Percentiles rank a stretch among this genome's conserved stretches.
These are phyloP conservation scores for Garcia nutans DNA, from an alignment of 345 rosid genomes.

Conservation along the genomic window DNA sequence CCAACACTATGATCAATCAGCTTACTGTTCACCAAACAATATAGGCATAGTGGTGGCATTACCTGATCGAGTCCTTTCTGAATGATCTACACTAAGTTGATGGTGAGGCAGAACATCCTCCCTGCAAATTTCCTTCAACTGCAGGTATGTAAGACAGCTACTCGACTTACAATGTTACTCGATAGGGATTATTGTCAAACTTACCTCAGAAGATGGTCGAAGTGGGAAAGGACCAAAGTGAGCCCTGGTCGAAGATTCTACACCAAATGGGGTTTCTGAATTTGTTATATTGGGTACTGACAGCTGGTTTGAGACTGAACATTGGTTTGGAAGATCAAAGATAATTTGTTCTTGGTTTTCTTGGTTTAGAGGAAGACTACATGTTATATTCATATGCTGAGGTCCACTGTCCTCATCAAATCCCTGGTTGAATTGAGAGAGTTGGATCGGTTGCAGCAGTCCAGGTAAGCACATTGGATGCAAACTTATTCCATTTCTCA, in stretches of 20 bases:
- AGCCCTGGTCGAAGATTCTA: slow-evolving; percentile 57
- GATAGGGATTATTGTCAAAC: slow-evolving; percentile 6
- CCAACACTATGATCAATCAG: not conserved
- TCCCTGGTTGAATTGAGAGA: slow-evolving; percentile 36
- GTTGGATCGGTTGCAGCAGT: slow-evolving; percentile 47
- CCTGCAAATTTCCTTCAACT: slow-evolving; percentile 48
- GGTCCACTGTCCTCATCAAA: slow-evolving; percentile 34
- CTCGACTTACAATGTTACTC: not conserved
- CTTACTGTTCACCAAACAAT: not conserved
- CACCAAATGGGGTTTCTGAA: slow-evolving; percentile 44
- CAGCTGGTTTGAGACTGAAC: slow-evolving; percentile 31
- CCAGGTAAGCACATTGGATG: slow-evolving; percentile 68
- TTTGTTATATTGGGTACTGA: slow-evolving; percentile 37
- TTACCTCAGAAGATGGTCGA: slow-evolving; percentile 46
- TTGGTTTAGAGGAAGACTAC: slow-evolving; percentile 32
- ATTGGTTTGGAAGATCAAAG: slow-evolving; percentile 42
- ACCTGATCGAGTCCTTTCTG: slow-evolving; percentile 46
- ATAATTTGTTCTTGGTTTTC: slow-evolving; percentile 34
- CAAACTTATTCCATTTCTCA: slow-evolving; percentile 74
- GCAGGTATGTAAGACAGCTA: slow-evolving; percentile 16
- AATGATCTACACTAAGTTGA: slow-evolving; percentile 40
- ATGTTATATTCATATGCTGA: slow-evolving; percentile 27
- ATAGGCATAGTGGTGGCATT: not conserved
- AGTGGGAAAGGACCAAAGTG: slow-evolving; percentile 51
- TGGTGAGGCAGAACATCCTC: slow-evolving; percentile 43